Base-by-base conservation (phyloP, 2,329 filamentous ascomycete species). In the Dryadomyces sulphureus region DNA sequence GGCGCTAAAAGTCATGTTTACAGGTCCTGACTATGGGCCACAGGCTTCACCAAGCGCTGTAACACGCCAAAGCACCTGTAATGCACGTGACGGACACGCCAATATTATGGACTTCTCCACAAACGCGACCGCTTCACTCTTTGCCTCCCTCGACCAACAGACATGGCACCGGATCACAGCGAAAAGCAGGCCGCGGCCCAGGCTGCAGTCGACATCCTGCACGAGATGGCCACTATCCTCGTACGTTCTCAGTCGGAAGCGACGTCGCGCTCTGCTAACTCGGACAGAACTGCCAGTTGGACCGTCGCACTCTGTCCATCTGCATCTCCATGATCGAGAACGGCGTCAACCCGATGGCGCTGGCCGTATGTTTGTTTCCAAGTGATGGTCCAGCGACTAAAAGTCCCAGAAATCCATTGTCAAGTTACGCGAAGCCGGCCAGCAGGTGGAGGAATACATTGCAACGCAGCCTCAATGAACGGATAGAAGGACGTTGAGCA, bases 261-360 rank as follows among this genome's bases (percentile, higher is more conserved):
- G n/a, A n/a, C n/a, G n/a, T n/a, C n/a, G n/a, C n/a, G n/a, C 19
- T 12, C 17, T 6, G n/a, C 14, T 39, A 27, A 17, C n/a, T 17
- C 7, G 42, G 2, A 41, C 51, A 96, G 90, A 95, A 96, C 65
- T 94, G 90, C 51, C 78, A 94, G 53, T 79, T 98, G 40, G 89
- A 95, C 62, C 80, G 90, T 27, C 82, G 88, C 45, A 88, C 89
- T 19, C 71, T 98, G 17, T 94, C 89, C 3, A 85, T 95, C 52
- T 98, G 92, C 64, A 90, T 96, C 49, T 94, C 88, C 45, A 75
- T 98, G 62, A 93, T 98, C 55, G 92, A 98, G 65, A 94, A 94
- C 59, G 92, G 92, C 14, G 87, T 96, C 25, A 94, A 94, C 59
- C 92, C 92, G 0, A 90, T 96, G 61, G 92, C 90, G 1, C 69